Base-by-base conservation (phyloP, 1,284 basidiomycete species). In the Cronartium ribicola region DNA sequence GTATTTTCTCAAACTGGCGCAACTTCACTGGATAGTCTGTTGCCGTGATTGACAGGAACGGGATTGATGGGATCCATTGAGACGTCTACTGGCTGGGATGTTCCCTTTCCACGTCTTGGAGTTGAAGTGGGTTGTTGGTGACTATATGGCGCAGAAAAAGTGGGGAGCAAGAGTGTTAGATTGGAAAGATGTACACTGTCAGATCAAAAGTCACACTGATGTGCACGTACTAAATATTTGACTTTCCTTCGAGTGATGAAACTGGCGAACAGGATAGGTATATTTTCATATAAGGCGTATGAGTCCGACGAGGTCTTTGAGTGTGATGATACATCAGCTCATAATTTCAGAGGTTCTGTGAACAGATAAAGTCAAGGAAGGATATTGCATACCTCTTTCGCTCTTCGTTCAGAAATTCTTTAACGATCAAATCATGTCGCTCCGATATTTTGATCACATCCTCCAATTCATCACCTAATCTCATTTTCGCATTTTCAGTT, bases 281-380 rank as follows among this genome's bases (percentile, higher is more conserved):
- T n/a, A 72, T 46, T 55, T 72, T 72, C n/a, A 72, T 40, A 41
- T 63, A 72, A 44, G 70, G 70, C 4, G 70, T 72, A n/a, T 72
- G 70, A 13, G 63, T 64, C 46, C 66, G 62, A 29, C 70, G 62
- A 22, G 70, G 70, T 55, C 70, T 72, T 11, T 40, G 61, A 57
- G 36, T n/a, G 41, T 40, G 43, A 43, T 51, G n/a, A 13, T 5
- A 29, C 29, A 11, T n/a, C 17, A 60, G 36, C 37, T 63, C 2
- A 4, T 2, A 46, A 44, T 10, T 4, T n/a, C 39, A 41, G 37
- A 41, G 7, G 4, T 65, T 3, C 10, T 41, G 10, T 13, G 39
- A 11, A 65, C 11, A 41, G 41, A 22, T 11, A 3, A 20, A 10
- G n/a, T 46, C 11, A 61, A 61, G 36, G 14, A 36, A 13, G 14